These are phyloP conservation scores for Trichoderma guizhouense DNA, from an alignment of 2,329 filamentous ascomycete species.

Conservation along the genomic window DNA sequence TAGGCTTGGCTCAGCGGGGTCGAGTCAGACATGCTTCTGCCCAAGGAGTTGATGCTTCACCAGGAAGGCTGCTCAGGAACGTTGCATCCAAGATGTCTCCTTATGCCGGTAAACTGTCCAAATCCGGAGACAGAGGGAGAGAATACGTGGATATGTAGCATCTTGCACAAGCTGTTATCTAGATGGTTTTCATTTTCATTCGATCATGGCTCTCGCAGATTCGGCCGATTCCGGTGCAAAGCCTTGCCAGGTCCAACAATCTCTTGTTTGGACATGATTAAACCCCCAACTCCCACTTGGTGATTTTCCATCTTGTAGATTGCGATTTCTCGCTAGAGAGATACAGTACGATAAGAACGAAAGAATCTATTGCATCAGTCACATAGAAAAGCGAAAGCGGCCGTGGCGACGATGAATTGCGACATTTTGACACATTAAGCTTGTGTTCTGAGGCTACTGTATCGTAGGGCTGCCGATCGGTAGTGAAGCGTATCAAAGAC, in stretches of 20 bases:
- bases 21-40: slow-evolving; percentile 9
- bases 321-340: not conserved
- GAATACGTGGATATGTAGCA: not conserved
- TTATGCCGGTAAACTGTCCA: not conserved
- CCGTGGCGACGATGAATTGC: not conserved
- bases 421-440: not conserved
- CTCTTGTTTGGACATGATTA: not conserved
- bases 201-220: not conserved
- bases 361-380: not conserved
- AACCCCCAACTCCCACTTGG: not conserved
- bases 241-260: not conserved
- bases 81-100: not conserved
- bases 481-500: not conserved
- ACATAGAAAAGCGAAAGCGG: not conserved
- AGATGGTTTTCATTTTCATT: not conserved
- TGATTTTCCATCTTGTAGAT: not conserved
- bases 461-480: slow-evolving; percentile 4
- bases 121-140: not conserved
- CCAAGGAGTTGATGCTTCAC: not conserved
- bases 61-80: not conserved
- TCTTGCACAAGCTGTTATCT: not conserved
- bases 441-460: not conserved
- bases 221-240: not conserved
- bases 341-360: not conserved
- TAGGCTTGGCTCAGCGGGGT: slow-evolving; percentile 56